Conservation (phyloP, 306 rosid species). For the Citrullus mucosospermus region DNA sequence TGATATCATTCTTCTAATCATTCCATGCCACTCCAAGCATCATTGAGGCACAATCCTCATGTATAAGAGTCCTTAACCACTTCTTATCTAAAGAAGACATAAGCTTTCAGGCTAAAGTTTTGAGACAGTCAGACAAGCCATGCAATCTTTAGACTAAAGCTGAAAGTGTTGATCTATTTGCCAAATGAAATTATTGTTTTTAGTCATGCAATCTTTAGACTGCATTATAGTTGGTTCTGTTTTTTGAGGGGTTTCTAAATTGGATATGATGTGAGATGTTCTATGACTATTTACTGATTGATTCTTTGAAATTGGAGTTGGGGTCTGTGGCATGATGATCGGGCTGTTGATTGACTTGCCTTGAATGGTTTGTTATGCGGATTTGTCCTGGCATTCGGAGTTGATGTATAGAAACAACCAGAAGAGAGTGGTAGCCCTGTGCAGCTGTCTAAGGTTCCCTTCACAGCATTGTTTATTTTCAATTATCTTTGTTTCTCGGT, state of each 20-base stretch:
- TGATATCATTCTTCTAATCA: neutral
- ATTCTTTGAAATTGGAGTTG: conserved; percentile 99
- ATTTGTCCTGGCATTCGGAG: conserved; percentile 81
- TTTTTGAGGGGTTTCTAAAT: neutral
- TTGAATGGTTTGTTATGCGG: conserved; percentile 60
- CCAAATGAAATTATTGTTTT: neutral
- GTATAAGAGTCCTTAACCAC: neutral
- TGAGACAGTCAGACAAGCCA: neutral
- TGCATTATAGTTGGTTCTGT: neutral
- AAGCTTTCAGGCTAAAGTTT: neutral
- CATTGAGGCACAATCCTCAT: neutral
- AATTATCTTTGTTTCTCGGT: neutral
- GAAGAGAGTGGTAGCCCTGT: conserved; percentile 64
- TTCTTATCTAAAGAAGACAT: neutral
- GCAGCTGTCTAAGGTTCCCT: conserved; percentile 86
- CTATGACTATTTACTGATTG: conserved; percentile 62
- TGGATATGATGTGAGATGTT: conserved; percentile 29
- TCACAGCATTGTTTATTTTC: neutral
- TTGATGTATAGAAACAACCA: conserved; percentile 68
- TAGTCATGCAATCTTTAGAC: neutral
- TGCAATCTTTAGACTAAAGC: neutral
- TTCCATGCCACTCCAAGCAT: neutral
- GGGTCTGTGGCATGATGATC: conserved; percentile 68
- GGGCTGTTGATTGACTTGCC: conserved; percentile 56
- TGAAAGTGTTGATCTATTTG: neutral